Evolutionary conservation across 2,329 filamentous ascomycete genomes (phyloP), one percentile per base, ranked within the genome.

Genomic region (Aspergillus terreus): DNA sequence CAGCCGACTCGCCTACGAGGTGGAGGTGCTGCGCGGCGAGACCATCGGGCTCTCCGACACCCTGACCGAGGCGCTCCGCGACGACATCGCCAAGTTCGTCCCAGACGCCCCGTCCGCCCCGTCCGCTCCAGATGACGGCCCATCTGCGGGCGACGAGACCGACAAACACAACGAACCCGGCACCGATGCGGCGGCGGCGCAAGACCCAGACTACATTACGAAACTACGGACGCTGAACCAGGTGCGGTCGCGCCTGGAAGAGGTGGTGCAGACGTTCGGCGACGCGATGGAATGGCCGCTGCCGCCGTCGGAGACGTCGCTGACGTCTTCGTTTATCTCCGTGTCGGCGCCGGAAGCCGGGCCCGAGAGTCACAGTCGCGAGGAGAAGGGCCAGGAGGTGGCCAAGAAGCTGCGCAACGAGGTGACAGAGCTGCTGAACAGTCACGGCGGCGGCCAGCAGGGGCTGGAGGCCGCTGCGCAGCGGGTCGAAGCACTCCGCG

Each of bases 201-300:
- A 54, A 17, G 83, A 87, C 51, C 87, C 87, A 1, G 75, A 78
- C 30, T 90, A 87, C 69, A 86, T 96, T 58, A 81, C 81, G 47
- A 86, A 91, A 58, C 79, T 99, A 50, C 88, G 89, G 60, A 95
- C 87, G 12, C 78, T 99, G 35, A 89, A 87, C 3, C 81, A 87
- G 40, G 90, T 97, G 25, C 88, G 92, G 46, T 76, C 83, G 1
- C 87, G 91, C n/a, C 80, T 99, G 14, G 92, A 97, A 58, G 82
- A 85, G 1, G 92, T 97, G 21, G 91, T 97, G 64, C 88, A 89
- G 69, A 87, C 86, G 1, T 99, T 99, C 69, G 92, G 92, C 38
- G 87, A 95, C 62, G 92, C 94, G 30, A 96, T 97, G 89, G 87
- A 95, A 61, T 97, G 95, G 80, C 87, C 90, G 1, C 84, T 96